A percentile compares a stretch with the other conserved stretches of the same genome.
These are phyloP conservation scores for Salix dunnii DNA, from an alignment of 345 rosid genomes.

Conservation along the genomic window DNA sequence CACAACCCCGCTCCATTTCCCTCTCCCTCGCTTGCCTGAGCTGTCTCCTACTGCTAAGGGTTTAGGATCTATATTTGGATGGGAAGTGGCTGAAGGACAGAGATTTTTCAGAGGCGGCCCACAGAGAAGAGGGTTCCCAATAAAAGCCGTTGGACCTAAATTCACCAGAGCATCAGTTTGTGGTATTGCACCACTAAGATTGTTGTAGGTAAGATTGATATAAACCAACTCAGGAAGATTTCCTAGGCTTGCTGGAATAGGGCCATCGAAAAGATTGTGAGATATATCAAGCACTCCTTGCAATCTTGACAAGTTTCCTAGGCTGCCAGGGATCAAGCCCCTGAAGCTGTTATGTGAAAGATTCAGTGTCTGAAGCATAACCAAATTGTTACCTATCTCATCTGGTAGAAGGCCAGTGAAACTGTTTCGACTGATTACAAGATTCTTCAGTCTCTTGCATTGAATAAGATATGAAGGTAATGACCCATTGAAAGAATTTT, in stretches of 20 bases:
- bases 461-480: constrained; percentile 18
- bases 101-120: constrained; percentile 23
- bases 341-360: constrained; percentile 20
- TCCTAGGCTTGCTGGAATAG: constrained; percentile 23
- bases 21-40: not conserved
- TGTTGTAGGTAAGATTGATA: constrained; percentile 26
- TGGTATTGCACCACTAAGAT: constrained; percentile 25
- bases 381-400: constrained; percentile 20
- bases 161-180: constrained; percentile 18
- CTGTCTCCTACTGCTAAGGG: constrained; percentile 1
- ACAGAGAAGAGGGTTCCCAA: constrained; percentile 27
- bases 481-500: constrained; percentile 15
- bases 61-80: not conserved
- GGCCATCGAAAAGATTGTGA: constrained; percentile 21
- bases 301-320: constrained; percentile 21
- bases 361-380: constrained; percentile 17
- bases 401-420: constrained; percentile 25
- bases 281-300: constrained; percentile 25
- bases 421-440: constrained; percentile 16
- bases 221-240: constrained; percentile 22
- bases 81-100: not conserved
- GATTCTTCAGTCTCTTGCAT: constrained; percentile 24
- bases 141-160: constrained; percentile 29
- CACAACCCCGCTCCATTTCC: not conserved
- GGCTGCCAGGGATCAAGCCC: constrained; percentile 16